Conservation (phyloP, 805 yeast species). For the Lachancea kluyveri region DNA sequence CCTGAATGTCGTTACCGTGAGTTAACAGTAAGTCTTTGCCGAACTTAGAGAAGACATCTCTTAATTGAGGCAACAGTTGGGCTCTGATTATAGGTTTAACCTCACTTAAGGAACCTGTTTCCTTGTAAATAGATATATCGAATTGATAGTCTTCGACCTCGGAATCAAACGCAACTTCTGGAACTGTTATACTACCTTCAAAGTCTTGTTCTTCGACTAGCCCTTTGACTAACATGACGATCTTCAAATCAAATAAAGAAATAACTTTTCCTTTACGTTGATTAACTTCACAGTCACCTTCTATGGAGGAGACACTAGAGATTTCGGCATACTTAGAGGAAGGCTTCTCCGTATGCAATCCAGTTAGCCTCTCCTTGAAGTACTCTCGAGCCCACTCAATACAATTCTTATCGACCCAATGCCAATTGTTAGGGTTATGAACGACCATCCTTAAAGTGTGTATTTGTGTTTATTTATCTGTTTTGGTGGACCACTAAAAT, state of each 20-base stretch:
- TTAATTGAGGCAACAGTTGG: constrained; percentile 62
- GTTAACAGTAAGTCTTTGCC: constrained; percentile 69
- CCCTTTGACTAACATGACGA: constrained; percentile 57
- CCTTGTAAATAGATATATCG: constrained; percentile 57
- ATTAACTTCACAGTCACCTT: constrained; percentile 95
- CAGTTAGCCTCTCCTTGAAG: constrained; percentile 55
- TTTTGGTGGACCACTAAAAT: too few relatives aligned
- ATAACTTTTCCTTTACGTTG: constrained; percentile 97
- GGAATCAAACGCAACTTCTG: constrained; percentile 92
- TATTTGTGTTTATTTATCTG: too few relatives aligned
- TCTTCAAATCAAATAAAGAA: constrained; percentile 75
- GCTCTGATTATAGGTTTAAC: constrained; percentile 49
- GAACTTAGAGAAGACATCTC: constrained; percentile 53
- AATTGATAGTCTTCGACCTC: constrained; percentile 83
- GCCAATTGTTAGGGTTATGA: constrained; percentile 98
- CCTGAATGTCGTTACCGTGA: constrained; percentile 85
- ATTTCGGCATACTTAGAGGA: constrained; percentile 29
- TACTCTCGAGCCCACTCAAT: constrained; percentile 83
- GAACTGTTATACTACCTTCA: constrained; percentile 72
- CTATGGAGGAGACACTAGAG: constrained; percentile 41
- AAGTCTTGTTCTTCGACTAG: constrained; percentile 36
- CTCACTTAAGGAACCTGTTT: constrained; percentile 43
- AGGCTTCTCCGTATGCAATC: constrained; percentile 33
- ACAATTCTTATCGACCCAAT: constrained; percentile 98
- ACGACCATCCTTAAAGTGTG: constrained; percentile 86